These are phyloP conservation scores for Aspergillus heteromorphus DNA, from an alignment of 495 filamentous ascomycete genomes.

Conservation along the genomic window DNA sequence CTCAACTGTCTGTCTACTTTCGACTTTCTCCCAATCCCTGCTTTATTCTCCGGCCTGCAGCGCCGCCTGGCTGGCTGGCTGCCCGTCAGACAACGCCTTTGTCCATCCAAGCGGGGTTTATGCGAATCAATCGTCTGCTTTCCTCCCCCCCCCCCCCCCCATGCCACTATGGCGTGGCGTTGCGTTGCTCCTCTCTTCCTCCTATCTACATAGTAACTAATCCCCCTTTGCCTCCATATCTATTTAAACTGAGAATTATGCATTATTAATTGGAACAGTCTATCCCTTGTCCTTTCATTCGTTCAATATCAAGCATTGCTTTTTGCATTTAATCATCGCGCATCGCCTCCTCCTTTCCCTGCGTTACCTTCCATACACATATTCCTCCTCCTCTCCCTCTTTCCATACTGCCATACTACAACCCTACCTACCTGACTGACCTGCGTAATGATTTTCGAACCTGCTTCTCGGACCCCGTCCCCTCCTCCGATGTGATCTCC, in stretches of 20 bases:
- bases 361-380: background rate
- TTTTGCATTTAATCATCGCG: background rate
- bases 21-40: no score
- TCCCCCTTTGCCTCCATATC: background rate
- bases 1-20: no score
- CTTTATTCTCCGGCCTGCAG: background rate
- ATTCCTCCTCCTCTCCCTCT: background rate
- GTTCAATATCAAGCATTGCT: no score
- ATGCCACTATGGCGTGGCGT: no score
- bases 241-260: background rate
- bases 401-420: no score
- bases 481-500: constrained; percentile 39
- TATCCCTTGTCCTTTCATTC: no score
- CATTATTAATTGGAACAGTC: no score
- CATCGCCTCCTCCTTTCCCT: background rate
- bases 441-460: constrained; percentile 37
- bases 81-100: no score
- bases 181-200: no score
- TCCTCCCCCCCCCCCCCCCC: no score
- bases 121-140: background rate
- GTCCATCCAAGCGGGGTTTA: background rate
- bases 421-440: no score
- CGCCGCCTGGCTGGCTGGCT: no score
- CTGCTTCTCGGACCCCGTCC: constrained; percentile 29
- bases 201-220: background rate